Evolutionary conservation across 371 early-diverging fungal genomes (phyloP), one percentile per base, ranked within the genome.

Genomic region (Apophysomyces elegans): DNA sequence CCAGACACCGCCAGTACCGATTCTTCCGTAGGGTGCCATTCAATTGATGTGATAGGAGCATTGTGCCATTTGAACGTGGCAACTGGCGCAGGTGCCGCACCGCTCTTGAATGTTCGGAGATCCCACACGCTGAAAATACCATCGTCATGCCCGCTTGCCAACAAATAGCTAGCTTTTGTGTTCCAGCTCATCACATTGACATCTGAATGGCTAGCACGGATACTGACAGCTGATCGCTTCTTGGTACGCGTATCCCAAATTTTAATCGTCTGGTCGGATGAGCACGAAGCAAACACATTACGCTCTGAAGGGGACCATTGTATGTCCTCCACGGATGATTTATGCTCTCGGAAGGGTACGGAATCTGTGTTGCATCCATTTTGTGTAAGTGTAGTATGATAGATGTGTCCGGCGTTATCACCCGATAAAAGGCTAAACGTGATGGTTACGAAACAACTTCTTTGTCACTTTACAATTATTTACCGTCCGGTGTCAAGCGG

Each of bases 151-250:
- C 99, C 99, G 65, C 94, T 94, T 37, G 97, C 99, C 56, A 98
- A 76, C 69, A 98, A 79, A 74, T 95, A 91, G 57, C 83, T 84
- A 60, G 89, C 83, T 68, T 88, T 86, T 64, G 78, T 81, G 75
- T 96, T 97, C 99, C 99, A 99, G 46, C 89, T 87, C 63, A 99
- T 96, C 16, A 98, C 99, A 71, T 99, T 99, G 61, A 99, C 90
- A 70, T 99, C 99, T 16, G 88, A 80, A 63, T 86, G 85, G 70
- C 95, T 95, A 35, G 95, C 97, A 59, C 86, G 86, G 16, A 91
- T 89, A 11, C 85, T 83, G n/a, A 98, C 84, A 26, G 92, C 92
- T 2, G 87, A 78, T 56, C 87, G 81, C 69, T 89, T 89, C 78
- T 89, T 89, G 61, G 82, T 84, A 43, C 98, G 88, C 8, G 89